Base-by-base conservation (phyloP, 2,329 filamentous ascomycete species). In the Nemania serpens region DNA sequence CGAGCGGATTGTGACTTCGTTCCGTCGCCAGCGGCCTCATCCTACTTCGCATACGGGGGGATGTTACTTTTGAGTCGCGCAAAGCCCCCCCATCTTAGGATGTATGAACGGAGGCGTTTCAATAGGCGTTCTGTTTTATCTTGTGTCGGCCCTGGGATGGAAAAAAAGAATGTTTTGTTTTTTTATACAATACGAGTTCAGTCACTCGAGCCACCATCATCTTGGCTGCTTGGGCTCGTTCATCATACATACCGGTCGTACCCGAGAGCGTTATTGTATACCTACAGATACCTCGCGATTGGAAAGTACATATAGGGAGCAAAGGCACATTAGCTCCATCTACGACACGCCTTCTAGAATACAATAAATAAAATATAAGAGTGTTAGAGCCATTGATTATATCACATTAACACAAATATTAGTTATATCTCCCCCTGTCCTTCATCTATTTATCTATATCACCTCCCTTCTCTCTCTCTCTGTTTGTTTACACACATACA, bases 71-170 rank as follows among this genome's bases (percentile, higher is more conserved):
- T 60, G 3, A 29, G 25, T 29, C 25, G 25, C 3, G 25, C 25
- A 29, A 4, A 29, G 3, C 25, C 25, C 3, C 25, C 3, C 7
- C 25, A 29, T 29, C 25, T 29, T 29, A 4, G 25, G 25, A 29
- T 29, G 25, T 29, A 29, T 3, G 25, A 29, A 17, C 10, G 48
- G 55, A 43, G 62, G 59, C 46, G 62, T 64, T 64, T 52, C 20
- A 20, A n/a, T 25, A 25, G 62, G 62, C 52, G 48, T 62, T 56
- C n/a, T 10, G 48, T 4, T 57, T 43, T 45, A 34, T 54, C 43
- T 41, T 9, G 18, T 29, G 5, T 34, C 25, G 20, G 13, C 10
- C 15, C n/a, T 13, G 47, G 47, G 5, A 33, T n/a, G 43, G 37
- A 41, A 46, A 39, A 17, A 10, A 33, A 15, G 5, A 29, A 4